A percentile compares a stretch with the other conserved stretches of the same genome.
These are phyloP conservation scores for Petunia hybrid DNA, from an alignment of 305 asterid genomes.

Conservation along the genomic window DNA sequence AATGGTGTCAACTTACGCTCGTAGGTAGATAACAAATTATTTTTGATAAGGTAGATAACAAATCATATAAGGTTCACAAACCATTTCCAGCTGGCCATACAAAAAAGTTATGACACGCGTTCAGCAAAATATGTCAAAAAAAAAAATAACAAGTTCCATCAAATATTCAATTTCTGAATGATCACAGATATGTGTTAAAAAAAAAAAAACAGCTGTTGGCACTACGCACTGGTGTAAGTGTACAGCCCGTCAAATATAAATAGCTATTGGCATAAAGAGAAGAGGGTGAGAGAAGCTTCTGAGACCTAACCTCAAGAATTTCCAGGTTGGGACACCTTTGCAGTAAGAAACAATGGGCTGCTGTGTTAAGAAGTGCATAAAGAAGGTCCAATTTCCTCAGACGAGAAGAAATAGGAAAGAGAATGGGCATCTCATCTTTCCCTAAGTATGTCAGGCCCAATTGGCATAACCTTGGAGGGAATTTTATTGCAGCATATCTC, in stretches of 20 bases:
- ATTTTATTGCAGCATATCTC: slow-evolving; percentile 53
- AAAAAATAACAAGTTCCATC: neutral
- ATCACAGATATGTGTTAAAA: neutral
- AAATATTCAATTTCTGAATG: neutral
- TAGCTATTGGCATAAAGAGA: neutral
- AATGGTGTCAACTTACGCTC: neutral
- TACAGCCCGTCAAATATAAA: neutral
- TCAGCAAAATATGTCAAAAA: neutral
- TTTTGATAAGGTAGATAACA: neutral
- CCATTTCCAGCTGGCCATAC: neutral
- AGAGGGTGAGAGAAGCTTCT: slow-evolving; percentile 20
- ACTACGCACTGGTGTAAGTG: neutral
- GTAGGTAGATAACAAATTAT: neutral
- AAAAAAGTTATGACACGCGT: slow-evolving; percentile 23
- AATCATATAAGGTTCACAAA: neutral
- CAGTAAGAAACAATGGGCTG: slow-evolving; percentile 77
- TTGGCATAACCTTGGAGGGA: slow-evolving; percentile 65
- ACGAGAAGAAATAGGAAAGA: slow-evolving; percentile 74
- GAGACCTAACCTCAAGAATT: slow-evolving; percentile 74
- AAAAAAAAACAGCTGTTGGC: neutral
- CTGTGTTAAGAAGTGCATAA: slow-evolving; percentile 88
- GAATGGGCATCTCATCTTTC: slow-evolving; percentile 71
- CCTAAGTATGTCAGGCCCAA: slow-evolving; percentile 82
- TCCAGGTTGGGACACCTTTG: slow-evolving; percentile 89
- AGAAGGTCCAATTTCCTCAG: slow-evolving; percentile 87